phyloP scores from a whole-genome alignment of 768 basidiomycete species.

The Leccinum longicurvipes region DNA sequence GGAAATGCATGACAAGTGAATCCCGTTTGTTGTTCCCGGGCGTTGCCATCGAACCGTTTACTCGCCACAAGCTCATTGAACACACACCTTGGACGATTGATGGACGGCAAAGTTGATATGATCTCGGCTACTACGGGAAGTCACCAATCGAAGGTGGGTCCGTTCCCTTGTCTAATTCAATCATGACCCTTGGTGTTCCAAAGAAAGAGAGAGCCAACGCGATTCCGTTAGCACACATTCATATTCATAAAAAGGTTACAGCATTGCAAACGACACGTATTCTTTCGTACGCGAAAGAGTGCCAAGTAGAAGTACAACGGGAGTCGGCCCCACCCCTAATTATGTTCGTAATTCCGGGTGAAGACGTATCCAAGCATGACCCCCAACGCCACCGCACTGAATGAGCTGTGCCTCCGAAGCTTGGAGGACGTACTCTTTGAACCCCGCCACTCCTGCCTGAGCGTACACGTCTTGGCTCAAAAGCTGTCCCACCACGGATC shows the following conservation, averaged over 20 bases:
- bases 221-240: slow-evolving; percentile 13
- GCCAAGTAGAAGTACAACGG: no score
- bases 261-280: slow-evolving; percentile 3
- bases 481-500: slow-evolving; percentile 36
- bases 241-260: slow-evolving; percentile 11
- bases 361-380: slow-evolving; percentile 36
- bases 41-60: background rate
- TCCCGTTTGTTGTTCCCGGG: background rate
- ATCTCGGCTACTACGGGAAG: background rate
- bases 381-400: slow-evolving; percentile 38
- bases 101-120: background rate
- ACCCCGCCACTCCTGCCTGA: slow-evolving; percentile 38
- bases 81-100: background rate
- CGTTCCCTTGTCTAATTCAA: background rate
- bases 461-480: slow-evolving; percentile 35
- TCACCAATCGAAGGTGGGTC: background rate
- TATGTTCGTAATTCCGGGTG: slow-evolving; percentile 22
- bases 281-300: slow-evolving; percentile 9
- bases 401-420: slow-evolving; percentile 40
- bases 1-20: background rate
- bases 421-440: slow-evolving; percentile 39
- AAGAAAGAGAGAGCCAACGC: background rate
- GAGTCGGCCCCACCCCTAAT: no score
- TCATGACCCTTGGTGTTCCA: background rate
- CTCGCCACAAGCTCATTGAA: background rate